Base-by-base conservation (phyloP, 164 flowering plant species). In the Chloranthus sessilifolius region DNA sequence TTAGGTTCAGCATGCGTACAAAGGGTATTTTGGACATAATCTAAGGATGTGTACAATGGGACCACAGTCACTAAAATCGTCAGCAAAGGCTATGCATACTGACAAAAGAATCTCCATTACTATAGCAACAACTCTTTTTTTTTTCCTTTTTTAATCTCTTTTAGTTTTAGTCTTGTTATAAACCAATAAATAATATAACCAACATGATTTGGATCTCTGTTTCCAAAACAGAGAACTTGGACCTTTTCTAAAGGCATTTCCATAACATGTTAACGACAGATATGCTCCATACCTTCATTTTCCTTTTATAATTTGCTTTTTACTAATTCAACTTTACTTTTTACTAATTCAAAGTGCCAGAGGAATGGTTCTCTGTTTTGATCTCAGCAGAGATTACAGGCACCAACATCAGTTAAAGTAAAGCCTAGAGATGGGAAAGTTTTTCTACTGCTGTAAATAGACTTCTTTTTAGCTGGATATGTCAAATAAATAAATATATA, bases 81-180 rank as follows among this genome's bases (percentile, higher is more conserved):
- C 86, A 76, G 73, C 79, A 69, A 52, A 67, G 67, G 68, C 64
- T 51, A 55, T 44, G 51, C 56, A n/a, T n/a, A 50, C 75, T 77
- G 85, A 74, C 79, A 77, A 59, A 72, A 74, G 80, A 74, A 76
- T 78, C 81, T 74, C 71, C 79, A 79, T 82, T 70, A 67, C 78
- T 75, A 69, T 55, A 70, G 70, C 61, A 61, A 72, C 56, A 27
- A 44, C 39, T 58, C 29, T 20, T 17, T 31, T 33, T 30, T 47
- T 35, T 50, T 43, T 57, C 15, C 25, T 26, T 10, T 16, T 17
- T 23, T 39, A 9, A 35, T 0, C 31, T 27, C 21, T 37, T 51
- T 24, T 51, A 7, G 9, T 20, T 19, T 10, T 20, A 22, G 7
- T n/a, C 19, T 36, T 15, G 19, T 50, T 12, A 34, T 11, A 27